Evolutionary conservation across 2,329 filamentous ascomycete species (phyloP).

Genomic region (Reticulascus tulasneorum): DNA sequence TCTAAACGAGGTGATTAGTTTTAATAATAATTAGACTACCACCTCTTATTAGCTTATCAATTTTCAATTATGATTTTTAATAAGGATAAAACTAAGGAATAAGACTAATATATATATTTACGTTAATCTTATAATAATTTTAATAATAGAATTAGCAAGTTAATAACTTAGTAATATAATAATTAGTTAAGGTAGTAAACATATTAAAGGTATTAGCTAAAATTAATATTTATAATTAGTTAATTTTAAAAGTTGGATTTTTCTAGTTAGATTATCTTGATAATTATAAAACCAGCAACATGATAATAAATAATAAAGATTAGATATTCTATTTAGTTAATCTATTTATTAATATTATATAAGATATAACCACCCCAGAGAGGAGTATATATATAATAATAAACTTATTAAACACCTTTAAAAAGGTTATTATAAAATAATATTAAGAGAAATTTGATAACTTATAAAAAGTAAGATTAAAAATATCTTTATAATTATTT

Average conservation of each 20-base stretch:
- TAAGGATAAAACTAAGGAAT: neutral
- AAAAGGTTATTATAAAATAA: neutral
- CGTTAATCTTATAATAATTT: neutral
- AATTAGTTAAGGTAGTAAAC: neutral
- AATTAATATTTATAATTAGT: too few relatives aligned
- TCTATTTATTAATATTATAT: too few relatives aligned
- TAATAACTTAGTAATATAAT: neutral
- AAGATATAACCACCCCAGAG: too few relatives aligned
- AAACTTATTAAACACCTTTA: neutral
- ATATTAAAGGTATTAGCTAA: neutral
- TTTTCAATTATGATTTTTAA: neutral
- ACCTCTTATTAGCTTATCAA: neutral
- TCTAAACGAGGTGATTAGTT: neutral
- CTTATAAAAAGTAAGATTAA: too few relatives aligned
- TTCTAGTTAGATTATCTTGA: too few relatives aligned
- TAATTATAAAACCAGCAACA: too few relatives aligned
- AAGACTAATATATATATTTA: constrained; percentile 1
- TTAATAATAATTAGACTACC: neutral
- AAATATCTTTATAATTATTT: too few relatives aligned
- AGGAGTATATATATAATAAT: neutral
- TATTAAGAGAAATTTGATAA: too few relatives aligned
- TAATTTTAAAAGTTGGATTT: too few relatives aligned
- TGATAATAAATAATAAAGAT: too few relatives aligned
- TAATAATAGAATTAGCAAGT: neutral
- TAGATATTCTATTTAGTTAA: too few relatives aligned